These are phyloP conservation scores for Odontarrhena argentea DNA, from an alignment of 345 rosid species.

Conservation along the genomic window DNA sequence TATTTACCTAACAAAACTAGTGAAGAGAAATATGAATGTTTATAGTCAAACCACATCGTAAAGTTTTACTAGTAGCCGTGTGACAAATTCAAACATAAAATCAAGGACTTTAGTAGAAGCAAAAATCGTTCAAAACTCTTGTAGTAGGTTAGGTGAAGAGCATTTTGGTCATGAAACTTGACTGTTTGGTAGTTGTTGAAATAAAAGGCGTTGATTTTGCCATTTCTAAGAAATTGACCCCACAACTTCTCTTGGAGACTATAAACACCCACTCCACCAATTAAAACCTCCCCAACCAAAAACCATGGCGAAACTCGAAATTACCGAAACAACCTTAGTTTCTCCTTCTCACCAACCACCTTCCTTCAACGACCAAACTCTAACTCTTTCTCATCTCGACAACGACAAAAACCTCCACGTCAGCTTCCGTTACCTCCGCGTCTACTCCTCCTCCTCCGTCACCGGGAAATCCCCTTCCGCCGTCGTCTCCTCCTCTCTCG, in stretches of 20 bases:
- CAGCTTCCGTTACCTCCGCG: slow-evolving; percentile 81
- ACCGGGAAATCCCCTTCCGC: slow-evolving; percentile 33
- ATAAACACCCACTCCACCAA: slow-evolving; percentile 21
- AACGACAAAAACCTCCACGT: slow-evolving; percentile 63
- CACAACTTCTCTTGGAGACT: not conserved
- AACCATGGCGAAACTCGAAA: slow-evolving; percentile 44
- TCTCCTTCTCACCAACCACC: slow-evolving; percentile 58
- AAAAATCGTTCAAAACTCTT: not conserved
- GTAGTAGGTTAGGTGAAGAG: slow-evolving; percentile 3
- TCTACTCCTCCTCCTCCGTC: slow-evolving; percentile 47
- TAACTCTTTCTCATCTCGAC: slow-evolving; percentile 73
- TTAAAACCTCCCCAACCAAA: too few relatives aligned
- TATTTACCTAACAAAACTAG: too few relatives aligned
- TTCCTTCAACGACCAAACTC: slow-evolving; percentile 51
- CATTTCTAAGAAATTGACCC: slow-evolving; percentile 23
- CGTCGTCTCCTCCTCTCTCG: slow-evolving; percentile 54
- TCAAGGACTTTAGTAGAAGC: too few relatives aligned
- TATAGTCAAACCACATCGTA: too few relatives aligned
- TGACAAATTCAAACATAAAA: too few relatives aligned
- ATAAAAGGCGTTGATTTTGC: slow-evolving; percentile 29
- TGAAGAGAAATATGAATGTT: too few relatives aligned
- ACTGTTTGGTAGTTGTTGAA: slow-evolving; percentile 31
- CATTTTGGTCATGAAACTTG: slow-evolving; percentile 28
- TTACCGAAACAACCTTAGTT: slow-evolving; percentile 52
- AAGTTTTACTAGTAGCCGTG: too few relatives aligned